Base-by-base conservation (phyloP, 306 rosid genomes). In the Potentilla sterilis region DNA sequence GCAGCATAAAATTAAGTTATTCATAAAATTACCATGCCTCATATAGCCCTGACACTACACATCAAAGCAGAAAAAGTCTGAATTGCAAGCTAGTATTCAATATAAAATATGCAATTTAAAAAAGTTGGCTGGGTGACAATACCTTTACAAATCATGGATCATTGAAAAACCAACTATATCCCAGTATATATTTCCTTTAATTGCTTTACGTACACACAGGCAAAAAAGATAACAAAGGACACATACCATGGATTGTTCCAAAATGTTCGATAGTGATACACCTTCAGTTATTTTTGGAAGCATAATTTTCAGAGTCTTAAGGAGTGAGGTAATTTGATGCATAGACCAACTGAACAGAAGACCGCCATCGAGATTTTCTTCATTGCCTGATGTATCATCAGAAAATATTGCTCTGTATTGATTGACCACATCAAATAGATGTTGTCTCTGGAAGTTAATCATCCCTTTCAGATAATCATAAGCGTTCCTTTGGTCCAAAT, bases 391-490 rank as follows among this genome's bases (percentile, higher is more conserved):
- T 75, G 97, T 89, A 77, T 96, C 99, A 71, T 96, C 98, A 9
- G 98, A 86, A 87, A 96, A 96, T 88, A 96, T 96, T 77, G 99
- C 99, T 69, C 99, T 90, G 74, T 96, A 96, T 80, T 96, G 99
- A 82, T 92, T 96, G 51, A 92, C 99, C 81, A 96, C 97, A 75
- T 96, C 98, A 81, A 96, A 96, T 75, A 96, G 98, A 92, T 96
- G 98, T 97, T 87, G 91, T 81, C 99, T 86, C 35, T 95, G 99
- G 78, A 93, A 90, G 78, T 89, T 88, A 77, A 92, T 90, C 97
- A 90, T 92, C 77, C 93, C 97, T 76, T 92, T 90, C 57, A 96
- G 80, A 89, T 86, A 96, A 47, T 96, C 98, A 28, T 96, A 96
- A 11, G 97, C 91, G 81, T 84, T 92, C 81, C 91, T 75, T 83